A percentile compares a stretch with the other conserved stretches of the same genome.
These are phyloP conservation scores for Violaceomyces palustris DNA, from an alignment of 1,284 basidiomycete species.

Conservation along the genomic window DNA sequence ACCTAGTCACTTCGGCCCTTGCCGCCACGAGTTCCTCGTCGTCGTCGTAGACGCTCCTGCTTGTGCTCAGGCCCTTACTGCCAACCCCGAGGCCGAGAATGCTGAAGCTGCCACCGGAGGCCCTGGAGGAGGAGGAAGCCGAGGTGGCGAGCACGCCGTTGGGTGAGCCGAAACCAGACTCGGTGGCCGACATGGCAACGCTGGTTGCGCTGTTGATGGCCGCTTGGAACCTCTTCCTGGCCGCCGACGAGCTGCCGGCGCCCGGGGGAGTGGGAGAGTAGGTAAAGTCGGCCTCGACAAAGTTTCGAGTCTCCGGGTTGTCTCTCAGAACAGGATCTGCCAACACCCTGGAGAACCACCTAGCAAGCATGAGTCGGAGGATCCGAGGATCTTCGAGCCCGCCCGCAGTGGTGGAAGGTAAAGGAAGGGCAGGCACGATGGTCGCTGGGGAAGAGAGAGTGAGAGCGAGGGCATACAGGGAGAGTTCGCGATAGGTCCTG, in stretches of 20 bases:
- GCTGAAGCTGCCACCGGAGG: conserved; percentile 13
- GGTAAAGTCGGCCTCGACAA: conserved; percentile 46
- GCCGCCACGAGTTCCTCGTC: conserved; percentile 41
- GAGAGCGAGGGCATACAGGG: conserved; percentile 33
- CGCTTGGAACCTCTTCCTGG: conserved; percentile 31
- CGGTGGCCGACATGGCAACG: conserved; percentile 25
- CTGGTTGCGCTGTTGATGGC: conserved; percentile 31
- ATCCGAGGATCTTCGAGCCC: conserved; percentile 33
- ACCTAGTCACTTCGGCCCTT: conserved; percentile 37
- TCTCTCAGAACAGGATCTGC: conserved; percentile 26
- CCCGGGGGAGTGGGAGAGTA: conserved; percentile 36
- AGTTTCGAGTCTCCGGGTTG: conserved; percentile 38
- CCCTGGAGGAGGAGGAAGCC: conserved; percentile 13
- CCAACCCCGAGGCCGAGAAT: conserved; percentile 19
- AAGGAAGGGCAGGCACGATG: conserved; percentile 37
- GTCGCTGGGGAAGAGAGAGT: conserved; percentile 20
- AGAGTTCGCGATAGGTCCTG: conserved; percentile 40
- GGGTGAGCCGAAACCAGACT: conserved; percentile 25
- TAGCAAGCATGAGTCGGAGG: conserved; percentile 28
- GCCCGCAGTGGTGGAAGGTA: conserved; percentile 27
- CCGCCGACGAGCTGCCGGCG: conserved; percentile 23
- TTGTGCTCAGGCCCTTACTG: conserved; percentile 27
- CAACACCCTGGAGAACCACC: conserved; percentile 38
- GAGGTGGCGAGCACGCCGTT: conserved; percentile 36
- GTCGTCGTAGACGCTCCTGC: conserved; percentile 36